Evolutionary conservation across 1,284 basidiomycete species (phyloP).

Genomic region (Paramarasmius palmivorus): DNA sequence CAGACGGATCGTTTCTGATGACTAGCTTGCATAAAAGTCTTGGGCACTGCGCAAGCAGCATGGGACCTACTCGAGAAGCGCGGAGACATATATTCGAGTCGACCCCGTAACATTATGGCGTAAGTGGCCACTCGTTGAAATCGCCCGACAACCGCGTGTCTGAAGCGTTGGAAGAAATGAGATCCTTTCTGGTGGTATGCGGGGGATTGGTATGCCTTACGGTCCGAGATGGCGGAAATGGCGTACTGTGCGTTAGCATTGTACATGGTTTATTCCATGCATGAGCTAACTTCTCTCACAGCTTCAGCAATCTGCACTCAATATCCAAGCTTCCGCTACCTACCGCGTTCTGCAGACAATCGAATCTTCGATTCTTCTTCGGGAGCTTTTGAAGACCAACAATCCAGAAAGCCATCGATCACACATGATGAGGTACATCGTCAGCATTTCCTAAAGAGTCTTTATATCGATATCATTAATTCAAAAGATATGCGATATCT

Average conservation of each 20-base stretch:
- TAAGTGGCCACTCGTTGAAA: conserved; percentile 16
- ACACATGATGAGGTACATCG: neutral
- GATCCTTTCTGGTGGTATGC: conserved; percentile 28
- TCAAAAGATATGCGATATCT: conserved; percentile 33
- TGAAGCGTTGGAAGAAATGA: conserved; percentile 19
- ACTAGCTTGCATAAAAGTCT: conserved; percentile 21
- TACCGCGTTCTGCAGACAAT: conserved; percentile 26
- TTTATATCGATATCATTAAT: neutral
- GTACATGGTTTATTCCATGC: neutral
- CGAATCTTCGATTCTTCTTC: conserved; percentile 17
- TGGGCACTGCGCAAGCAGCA: conserved; percentile 28
- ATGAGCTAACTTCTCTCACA: conserved; percentile 4
- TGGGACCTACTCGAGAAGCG: conserved; percentile 36
- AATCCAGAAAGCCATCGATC: neutral
- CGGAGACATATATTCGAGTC: conserved; percentile 36
- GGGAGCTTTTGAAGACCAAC: neutral
- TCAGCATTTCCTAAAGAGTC: neutral
- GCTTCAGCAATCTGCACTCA: conserved; percentile 29
- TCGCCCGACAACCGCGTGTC: neutral
- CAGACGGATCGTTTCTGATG: neutral
- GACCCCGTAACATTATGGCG: conserved; percentile 36
- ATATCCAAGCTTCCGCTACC: conserved; percentile 24
- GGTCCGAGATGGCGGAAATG: conserved; percentile 31
- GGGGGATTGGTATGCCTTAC: conserved; percentile 31
- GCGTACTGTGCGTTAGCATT: conserved; percentile 26